phyloP scores from a whole-genome alignment of 2,329 filamentous ascomycete genomes.

The Cadophora sp. region DNA sequence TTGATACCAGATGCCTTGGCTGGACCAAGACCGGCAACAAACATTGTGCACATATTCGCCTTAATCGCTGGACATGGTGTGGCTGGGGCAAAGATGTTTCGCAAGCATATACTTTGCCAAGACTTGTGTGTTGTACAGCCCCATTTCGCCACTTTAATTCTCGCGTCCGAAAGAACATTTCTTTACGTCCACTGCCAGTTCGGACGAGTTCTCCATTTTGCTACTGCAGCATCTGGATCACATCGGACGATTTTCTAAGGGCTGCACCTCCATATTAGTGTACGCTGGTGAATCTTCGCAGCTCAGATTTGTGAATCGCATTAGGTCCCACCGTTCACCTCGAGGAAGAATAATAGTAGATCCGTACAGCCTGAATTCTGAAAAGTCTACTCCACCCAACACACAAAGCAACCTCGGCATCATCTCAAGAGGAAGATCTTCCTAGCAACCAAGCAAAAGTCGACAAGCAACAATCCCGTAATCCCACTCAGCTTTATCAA shows the following conservation, averaged over 20 bases:
- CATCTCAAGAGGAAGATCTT: background rate
- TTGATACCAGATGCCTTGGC: background rate
- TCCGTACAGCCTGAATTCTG: too few relatives aligned
- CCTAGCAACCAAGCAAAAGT: background rate
- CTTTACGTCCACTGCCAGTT: background rate
- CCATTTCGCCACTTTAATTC: conserved; percentile 9
- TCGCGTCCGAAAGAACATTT: background rate
- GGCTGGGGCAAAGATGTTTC: conserved; percentile 15
- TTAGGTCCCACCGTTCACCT: background rate
- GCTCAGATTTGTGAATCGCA: background rate
- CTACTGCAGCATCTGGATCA: background rate
- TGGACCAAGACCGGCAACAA: background rate
- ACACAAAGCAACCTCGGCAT: background rate
- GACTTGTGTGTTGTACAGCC: conserved; percentile 12
- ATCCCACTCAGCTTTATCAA: background rate
- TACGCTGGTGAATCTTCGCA: too few relatives aligned
- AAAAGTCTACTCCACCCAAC: too few relatives aligned
- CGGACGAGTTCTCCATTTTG: background rate
- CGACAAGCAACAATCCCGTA: background rate
- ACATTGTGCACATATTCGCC: background rate
- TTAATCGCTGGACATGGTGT: background rate
- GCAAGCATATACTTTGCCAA: conserved; percentile 12
- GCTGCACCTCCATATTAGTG: background rate
- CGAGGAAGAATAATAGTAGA: background rate
- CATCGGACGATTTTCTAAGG: background rate